Base-by-base conservation (phyloP, 2,329 filamentous ascomycete species). In the Cladosporium sp. region DNA sequence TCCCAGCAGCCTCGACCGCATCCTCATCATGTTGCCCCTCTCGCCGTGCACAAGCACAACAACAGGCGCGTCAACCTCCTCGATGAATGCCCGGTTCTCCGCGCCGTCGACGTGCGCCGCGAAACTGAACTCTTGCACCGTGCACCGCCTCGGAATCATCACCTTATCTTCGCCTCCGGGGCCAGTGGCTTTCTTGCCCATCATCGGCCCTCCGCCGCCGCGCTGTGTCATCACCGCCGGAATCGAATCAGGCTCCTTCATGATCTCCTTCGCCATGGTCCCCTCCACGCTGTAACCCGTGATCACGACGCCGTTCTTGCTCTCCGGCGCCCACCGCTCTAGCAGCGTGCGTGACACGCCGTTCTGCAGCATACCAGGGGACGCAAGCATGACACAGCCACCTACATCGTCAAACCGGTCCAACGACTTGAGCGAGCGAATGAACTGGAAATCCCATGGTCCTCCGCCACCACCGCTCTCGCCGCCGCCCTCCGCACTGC, bases 221-320 rank as follows among this genome's bases (percentile, higher is more conserved):
- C 49, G 54, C 5, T 56, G 60, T 40, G 85, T 89, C 85, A 95
- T 97, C 63, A 97, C 87, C 0, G 92, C 92, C 55, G 90, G 90
- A 54, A 98, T 97, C 63, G 90, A 85, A 56, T 96, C 91, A 0
- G 93, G 93, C 67, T 97, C 93, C 60, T 92, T 89, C 73, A 97
- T 86, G 57, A 98, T 88, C 63, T 93, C 84, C 70, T 95, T 92
- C 3, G 90, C 93, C 92, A 98, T 97, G 0, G 93, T 98, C 5
- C 93, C 93, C 71, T 98, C 93, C 7, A 98, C 92, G 56, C 90
- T 96, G 73, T 98, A 98, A 67, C 93, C 93, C 0, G 93, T 98
- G 70, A 98, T 95, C 62, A 98, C 87, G 41, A 98, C 89, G n/a
- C 92, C 93, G 65, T 98, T 98, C 69, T 93, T 91, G 58, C 93